Base-by-base conservation (phyloP, 2,329 filamentous ascomycete species). In the Apiospora sp. region DNA sequence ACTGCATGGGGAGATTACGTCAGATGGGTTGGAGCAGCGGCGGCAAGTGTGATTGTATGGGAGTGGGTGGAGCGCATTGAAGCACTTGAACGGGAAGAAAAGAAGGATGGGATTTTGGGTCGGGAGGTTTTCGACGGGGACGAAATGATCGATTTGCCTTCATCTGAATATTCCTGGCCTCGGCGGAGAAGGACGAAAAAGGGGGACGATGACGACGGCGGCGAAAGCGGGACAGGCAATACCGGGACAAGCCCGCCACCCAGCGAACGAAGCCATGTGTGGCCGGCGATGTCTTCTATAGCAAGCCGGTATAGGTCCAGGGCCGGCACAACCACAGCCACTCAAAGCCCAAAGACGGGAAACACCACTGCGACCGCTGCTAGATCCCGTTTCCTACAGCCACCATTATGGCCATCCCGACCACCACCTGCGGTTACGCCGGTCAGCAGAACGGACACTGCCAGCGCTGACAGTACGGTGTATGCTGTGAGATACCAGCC, bases 31-130 rank as follows among this genome's bases (percentile, higher is more conserved):
- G 95, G 95, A 68, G 95, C 95, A 1, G 95, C 95, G 0, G 95
- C 95, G 1, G 95, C 95, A 41, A 97, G 94, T 83, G 95, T 98
- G n/a, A 94, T 98, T 30, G 95, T 98, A 2, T 98, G 95, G 95
- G 95, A 98, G 82, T 98, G 95, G 95, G 95, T 98, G 3, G 95
- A 98, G 82, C 90, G 95, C 37, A 98, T 98, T 68, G 95, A 98
- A 81, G 94, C 95, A 0, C 83, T 98, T 74, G 95, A 98, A 84
- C 90, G 95, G 76, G 95, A 98, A 81, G 95, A 98, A 81, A 94
- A 95, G 83, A 97, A 97, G 82, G 95, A 97, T 77, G 95, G 95
- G 0, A 97, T 98, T 71, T 84, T 98, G 1, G 95, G 95, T 4
- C 88, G 95, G 75, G 95, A 98, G 79, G 91, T 98, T 0, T 98